Conservation (phyloP, 495 filamentous ascomycete species). For the Penicillium riverlandense region DNA sequence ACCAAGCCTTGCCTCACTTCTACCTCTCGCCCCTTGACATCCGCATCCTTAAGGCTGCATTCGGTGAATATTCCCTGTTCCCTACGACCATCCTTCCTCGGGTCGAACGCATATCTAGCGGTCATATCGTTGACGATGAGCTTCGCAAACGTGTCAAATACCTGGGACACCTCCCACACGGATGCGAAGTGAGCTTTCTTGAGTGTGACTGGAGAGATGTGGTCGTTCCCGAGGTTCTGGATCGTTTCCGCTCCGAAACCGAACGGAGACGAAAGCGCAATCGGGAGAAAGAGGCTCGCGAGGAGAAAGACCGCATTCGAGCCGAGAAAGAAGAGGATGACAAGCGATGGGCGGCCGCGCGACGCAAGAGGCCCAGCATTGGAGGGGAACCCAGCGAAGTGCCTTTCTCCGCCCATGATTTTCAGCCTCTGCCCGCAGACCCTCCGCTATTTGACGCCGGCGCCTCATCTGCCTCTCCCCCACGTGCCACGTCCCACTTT, state of each 20-base stretch:
- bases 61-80: constrained; percentile 75
- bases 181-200: constrained; percentile 87
- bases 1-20: constrained; percentile 81
- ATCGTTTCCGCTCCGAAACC: constrained; percentile 66
- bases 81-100: constrained; percentile 85
- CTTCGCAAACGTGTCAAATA: constrained; percentile 84
- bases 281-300: constrained; percentile 76
- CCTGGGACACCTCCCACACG: constrained; percentile 81
- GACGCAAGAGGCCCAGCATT: constrained; percentile 38
- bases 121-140: constrained; percentile 86
- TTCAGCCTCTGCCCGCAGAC: constrained; percentile 53
- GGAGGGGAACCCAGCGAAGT: constrained; percentile 23
- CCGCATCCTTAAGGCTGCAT: constrained; percentile 84
- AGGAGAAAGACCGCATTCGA: constrained; percentile 83
- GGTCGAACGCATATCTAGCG: constrained; percentile 86
- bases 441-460: constrained; percentile 33
- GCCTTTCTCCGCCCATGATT: constrained; percentile 48
- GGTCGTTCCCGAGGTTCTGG: constrained; percentile 67
- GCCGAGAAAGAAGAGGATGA: constrained; percentile 80
- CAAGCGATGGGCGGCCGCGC: constrained; percentile 48
- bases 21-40: constrained; percentile 94
- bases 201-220: constrained; percentile 97
- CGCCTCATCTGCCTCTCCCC: constrained; percentile 52
- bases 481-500: constrained; percentile 48
- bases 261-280: constrained; percentile 73